Base-by-base conservation (phyloP, 768 basidiomycete genomes). In the Flagelloscypha sp. region DNA sequence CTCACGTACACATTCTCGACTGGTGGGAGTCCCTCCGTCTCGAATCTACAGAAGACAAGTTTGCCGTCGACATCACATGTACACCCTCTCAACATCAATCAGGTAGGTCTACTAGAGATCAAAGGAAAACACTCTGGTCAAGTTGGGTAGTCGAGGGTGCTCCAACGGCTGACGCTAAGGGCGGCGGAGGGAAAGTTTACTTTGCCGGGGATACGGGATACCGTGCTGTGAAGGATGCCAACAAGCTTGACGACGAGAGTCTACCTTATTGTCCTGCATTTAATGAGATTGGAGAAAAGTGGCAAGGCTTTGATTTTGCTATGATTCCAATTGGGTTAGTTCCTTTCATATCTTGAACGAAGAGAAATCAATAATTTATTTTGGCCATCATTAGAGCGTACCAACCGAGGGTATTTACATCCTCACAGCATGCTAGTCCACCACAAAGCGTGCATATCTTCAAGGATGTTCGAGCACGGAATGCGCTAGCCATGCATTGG, bases 1-100 rank as follows among this genome's bases (percentile, higher is more conserved):
- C 51, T 5, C 47, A 59, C 22, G 53, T 67, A 18, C 58, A 64
- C 27, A 62, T 64, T 43, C 50, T 71, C 31, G 74, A 74, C 48
- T 76, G 74, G 74, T 72, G 70, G 68, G 62, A 68, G 23, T 38
- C 57, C 7, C 59, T 58, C 36, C 55, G 59, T n/a, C 47, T 22
- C 36, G 43, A 8, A 20, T 33, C n/a, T 39, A 55, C 38, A 40
- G 50, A 35, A 6, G 35, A 43, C 7, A 37, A 35, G 3, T 43
- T 52, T 12, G 34, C 57, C 5, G 57, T 78, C 32, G 62, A 68
- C 33, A 51, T 80, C n/a, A 74, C 71, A 1, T 76, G 74, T 49
- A 75, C 74, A 2, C 79, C 79, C 1, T 63, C 66, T 22, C 83
- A 84, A 52, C 83, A 85, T 54, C 66, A 71, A 42, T 70, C 75